Base-by-base conservation (phyloP, 2,329 filamentous ascomycete species). In the Sporothrix globosa region DNA sequence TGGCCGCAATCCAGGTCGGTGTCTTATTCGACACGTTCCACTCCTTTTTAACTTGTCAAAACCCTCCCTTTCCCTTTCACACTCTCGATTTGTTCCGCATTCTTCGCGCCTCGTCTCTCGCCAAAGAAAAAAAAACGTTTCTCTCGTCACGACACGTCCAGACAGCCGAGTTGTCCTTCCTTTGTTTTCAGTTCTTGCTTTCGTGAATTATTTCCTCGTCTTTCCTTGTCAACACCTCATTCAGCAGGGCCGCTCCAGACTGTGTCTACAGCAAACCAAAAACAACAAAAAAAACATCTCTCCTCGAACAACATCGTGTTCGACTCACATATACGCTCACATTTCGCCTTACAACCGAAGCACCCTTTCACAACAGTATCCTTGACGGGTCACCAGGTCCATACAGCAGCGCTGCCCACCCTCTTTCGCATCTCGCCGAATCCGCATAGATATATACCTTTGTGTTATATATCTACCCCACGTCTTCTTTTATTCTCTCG, bases 341-440 rank as follows among this genome's bases (percentile, higher is more conserved):
- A 7, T 1, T 60, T 69, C 39, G 41, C 39, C 53, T 34, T 21
- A 24, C 34, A 52, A 60, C 50, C 24, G 39, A 66, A 50, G 48
- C 68, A 67, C 50, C 61, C 61, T 50, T 50, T 67, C 56, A 63
- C 69, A 46, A 70, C 70, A 53, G 30, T 48, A 69, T 74, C 72
- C 74, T 75, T 72, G 75, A 74, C 74, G 72, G 73, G 72, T 74
- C 72, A 56, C 58, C 68, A 70, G 68, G 68, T 70, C 39, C 4
- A n/a, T 13, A 73, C 74, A 76, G 75, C 74, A 73, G 74, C 73
- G 75, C 74, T 76, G 73, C 72, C 68, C 67, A 66, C 60, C 70
- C 46, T 66, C 71, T 68, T 48, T 17, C 69, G 63, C 52, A 67
- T 46, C 46, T 73, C 71, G 72, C 48, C 63, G 24, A 67, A 39